Evolutionary conservation across 2,329 filamentous ascomycete genomes (phyloP).

Genomic region (Sporothrix brasiliensis): DNA sequence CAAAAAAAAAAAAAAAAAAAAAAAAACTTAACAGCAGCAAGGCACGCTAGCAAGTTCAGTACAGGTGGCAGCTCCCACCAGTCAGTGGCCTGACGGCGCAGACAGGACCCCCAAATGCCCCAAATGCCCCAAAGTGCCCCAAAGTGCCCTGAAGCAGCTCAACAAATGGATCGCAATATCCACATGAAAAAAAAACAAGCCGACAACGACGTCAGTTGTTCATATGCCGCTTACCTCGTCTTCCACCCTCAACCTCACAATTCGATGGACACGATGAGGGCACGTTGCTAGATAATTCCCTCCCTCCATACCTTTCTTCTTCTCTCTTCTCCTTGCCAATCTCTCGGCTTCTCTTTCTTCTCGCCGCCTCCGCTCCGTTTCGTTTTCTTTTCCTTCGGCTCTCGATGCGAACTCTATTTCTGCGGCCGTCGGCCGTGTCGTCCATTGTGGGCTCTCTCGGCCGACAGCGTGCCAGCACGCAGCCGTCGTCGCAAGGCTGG

Average conservation of each 20-base stretch:
- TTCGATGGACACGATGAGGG: slow-evolving; percentile 12
- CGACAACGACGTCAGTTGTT: slow-evolving; percentile 31
- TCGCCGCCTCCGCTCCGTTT: neutral
- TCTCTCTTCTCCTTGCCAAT: neutral
- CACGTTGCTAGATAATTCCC: neutral
- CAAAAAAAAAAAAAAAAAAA: neutral
- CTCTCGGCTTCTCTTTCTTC: neutral
- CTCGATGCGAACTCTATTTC: slow-evolving; percentile 10
- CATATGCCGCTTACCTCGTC: neutral
- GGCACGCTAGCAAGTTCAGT: slow-evolving; percentile 16
- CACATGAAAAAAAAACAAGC: slow-evolving; percentile 9
- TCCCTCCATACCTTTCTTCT: no score
- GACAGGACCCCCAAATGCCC: neutral
- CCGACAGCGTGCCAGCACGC: slow-evolving; percentile 8
- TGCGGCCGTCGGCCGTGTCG: slow-evolving; percentile 25
- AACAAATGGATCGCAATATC: neutral
- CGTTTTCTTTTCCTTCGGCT: neutral
- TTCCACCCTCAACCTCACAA: neutral
- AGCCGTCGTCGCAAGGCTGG: slow-evolving; percentile 29
- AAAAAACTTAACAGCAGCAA: neutral
- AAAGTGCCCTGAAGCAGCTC: neutral
- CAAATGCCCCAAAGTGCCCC: neutral
- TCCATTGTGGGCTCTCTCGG: slow-evolving; percentile 26
- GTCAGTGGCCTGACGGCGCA: neutral
- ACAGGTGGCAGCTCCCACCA: slow-evolving; percentile 15